Base-by-base conservation (phyloP, 1,284 basidiomycete genomes). In the Boletellus deceptivus region DNA sequence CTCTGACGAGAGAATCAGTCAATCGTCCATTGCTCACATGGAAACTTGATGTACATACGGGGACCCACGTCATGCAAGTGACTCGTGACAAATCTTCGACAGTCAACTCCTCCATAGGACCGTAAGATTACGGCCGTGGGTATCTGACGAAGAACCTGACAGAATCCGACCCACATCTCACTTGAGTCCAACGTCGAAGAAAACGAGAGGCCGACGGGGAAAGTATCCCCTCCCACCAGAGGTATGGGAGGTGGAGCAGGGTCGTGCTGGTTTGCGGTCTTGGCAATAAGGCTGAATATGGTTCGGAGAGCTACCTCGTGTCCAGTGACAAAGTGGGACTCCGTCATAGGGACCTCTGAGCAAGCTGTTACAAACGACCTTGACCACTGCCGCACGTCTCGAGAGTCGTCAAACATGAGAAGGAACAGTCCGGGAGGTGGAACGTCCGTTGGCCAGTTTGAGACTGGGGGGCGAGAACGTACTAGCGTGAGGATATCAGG, bases 41-140 rank as follows among this genome's bases (percentile, higher is more conserved):
- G 43, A 53, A 47, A 46, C 29, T 16, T 43, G 52, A 42, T 48
- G 53, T 43, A 82, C 87, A 68, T 62, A 90, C 88, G 79, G 55
- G 75, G 67, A 48, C 77, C 83, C 42, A 65, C 74, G 57, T 86
- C 83, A 59, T 83, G 79, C 55, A 91, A 64, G 65, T 89, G 85
- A 24, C 77, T 72, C 27, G 76, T 71, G 27, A 89, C 72, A 17
- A 79, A 58, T 41, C 77, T 75, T 24, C 79, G 75, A 49, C 84
- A 60, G 55, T 81, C 74, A 9, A 73, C 53, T 13, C 71, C 65
- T 55, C 69, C 70, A 6, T 65, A 63, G 34, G 64, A 56, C 44
- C 63, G 71, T 9, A 69, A 62, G 16, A 84, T 61, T 37, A 68
- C 65, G 49, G 76, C 70, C 22, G 70, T 61, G 16, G 86, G 84